Percentiles rank a stretch among this genome's conserved stretches.
These are phyloP conservation scores for Tylopilus sp. DNA, from an alignment of 768 basidiomycete species.

Conservation along the genomic window DNA sequence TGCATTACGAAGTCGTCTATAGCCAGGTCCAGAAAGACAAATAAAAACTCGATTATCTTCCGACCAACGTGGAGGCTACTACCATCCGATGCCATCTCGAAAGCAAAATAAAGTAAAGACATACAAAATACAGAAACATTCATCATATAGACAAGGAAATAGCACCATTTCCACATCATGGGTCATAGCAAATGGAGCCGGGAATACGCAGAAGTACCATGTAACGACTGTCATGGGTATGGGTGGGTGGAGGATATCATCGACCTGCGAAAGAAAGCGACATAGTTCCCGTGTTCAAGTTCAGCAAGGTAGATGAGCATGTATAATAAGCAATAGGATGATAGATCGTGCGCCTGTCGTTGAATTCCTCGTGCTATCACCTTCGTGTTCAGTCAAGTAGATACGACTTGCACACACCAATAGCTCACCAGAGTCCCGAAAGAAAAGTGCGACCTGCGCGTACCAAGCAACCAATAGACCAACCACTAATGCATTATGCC, in stretches of 20 bases:
- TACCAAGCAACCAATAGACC: conserved; percentile 20
- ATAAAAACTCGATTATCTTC: conserved; percentile 26
- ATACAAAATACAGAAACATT: conserved; percentile 29
- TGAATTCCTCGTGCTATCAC: conserved; percentile 25
- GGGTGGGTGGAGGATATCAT: conserved; percentile 23
- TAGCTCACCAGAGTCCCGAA: conserved; percentile 24
- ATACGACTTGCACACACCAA: too few species aligned
- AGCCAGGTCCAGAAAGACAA: not conserved
- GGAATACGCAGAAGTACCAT: conserved; percentile 14
- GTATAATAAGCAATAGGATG: conserved; percentile 31
- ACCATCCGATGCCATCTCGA: conserved; percentile 13
- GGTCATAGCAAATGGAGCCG: conserved; percentile 3
- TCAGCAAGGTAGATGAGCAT: conserved; percentile 33
- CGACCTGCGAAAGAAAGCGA: conserved; percentile 31
- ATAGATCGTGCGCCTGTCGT: conserved; percentile 34
- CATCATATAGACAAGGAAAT: conserved; percentile 27
- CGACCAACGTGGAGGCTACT: conserved; percentile 7
- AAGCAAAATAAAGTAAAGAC: conserved; percentile 29
- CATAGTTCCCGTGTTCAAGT: conserved; percentile 23
- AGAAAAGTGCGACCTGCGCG: conserved; percentile 30
- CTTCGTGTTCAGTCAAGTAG: not conserved
- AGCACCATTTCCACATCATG: conserved; percentile 11
- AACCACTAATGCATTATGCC: conserved; percentile 40
- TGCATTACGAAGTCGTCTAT: too few species aligned
- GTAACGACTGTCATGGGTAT: conserved; percentile 34